phyloP scores from a whole-genome alignment of 257 asterid genomes.

The Nicotiana undulata region DNA sequence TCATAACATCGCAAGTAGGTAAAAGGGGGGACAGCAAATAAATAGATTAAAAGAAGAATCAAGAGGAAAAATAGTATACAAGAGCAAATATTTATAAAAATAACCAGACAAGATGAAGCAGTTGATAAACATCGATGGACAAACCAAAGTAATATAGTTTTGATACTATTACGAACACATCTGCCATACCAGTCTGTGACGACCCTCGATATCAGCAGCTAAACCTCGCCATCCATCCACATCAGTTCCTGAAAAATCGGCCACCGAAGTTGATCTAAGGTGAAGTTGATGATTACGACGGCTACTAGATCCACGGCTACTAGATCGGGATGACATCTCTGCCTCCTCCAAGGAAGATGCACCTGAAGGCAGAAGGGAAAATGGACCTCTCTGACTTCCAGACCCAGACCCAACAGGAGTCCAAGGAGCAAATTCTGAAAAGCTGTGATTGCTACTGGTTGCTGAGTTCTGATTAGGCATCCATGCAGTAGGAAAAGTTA shows the following conservation, averaged over 20 bases:
- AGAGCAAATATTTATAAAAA: neutral
- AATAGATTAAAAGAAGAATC: neutral
- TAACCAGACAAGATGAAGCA: neutral
- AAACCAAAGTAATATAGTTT: neutral
- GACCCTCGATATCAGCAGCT: conserved; percentile 53
- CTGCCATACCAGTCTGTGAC: conserved; percentile 59
- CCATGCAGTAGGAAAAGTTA: conserved; percentile 37
- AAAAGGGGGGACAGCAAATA: neutral
- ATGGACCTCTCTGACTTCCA: conserved; percentile 45
- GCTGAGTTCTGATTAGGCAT: conserved; percentile 43
- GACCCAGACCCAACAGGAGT: conserved; percentile 42
- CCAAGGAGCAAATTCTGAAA: conserved; percentile 45
- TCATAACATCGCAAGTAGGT: neutral
- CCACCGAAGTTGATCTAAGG: conserved; percentile 35
- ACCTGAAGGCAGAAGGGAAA: conserved; percentile 37
- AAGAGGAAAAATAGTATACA: neutral
- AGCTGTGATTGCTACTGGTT: conserved; percentile 35
- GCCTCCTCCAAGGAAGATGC: conserved; percentile 29
- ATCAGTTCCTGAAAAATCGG: conserved; percentile 44
- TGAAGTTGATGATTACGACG: conserved; percentile 31
- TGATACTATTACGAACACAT: conserved; percentile 5
- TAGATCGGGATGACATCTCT: conserved; percentile 8
- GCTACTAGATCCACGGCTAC: conserved; percentile 17
- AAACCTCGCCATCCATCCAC: conserved; percentile 48
- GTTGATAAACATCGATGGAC: conserved; percentile 4